Evolutionary conservation across 768 basidiomycete genomes (phyloP), one percentile per base, ranked within the genome.

Genomic region (Thelephora aurantiotincta): DNA sequence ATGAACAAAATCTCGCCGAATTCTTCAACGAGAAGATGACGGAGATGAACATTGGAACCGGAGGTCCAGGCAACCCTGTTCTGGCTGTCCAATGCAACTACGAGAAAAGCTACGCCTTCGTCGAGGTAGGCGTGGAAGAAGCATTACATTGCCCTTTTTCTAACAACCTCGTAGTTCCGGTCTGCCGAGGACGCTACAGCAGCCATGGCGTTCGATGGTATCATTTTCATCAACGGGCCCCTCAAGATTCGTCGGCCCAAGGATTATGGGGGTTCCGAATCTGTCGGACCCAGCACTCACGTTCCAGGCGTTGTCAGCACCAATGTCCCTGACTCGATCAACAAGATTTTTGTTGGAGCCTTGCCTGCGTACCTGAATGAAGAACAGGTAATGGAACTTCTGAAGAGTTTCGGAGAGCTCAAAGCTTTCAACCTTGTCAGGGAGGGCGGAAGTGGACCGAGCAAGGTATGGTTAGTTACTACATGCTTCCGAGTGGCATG

Each of bases 101-200:
- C 57, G 96, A 98, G 65, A 99, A 98, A 72, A 92, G 90, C 57
- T 99, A 97, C 60, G 96, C 96, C 1, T 99, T 97, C 61, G 86
- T 98, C 46, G 96, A 99, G 73, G 94, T 94, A 60, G 52, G 38
- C 9, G 38, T 22, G 16, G 38, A 14, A 30, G 26, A 30, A 9
- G 26, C n/a, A 72, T 58, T 35, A 33, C 11, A 16, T 42, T n/a
- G 3, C 48, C 19, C 30, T 33, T 48, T 35, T 36, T 33, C 14
- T 41, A 16, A 41, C 38, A 18, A 7, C 38, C 22, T 5, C 19
- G n/a, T 57, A 98, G 94, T 98, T 98, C 74, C 91, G 94, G 49
- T 93, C 88, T 52, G 82, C 92, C 7, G 89, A 97, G 60, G 94
- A 98, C 64, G 92, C 93, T 7, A 93, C 94, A 1, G 79, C 88